Conservation (phyloP, 306 rosid genomes). For the Malus sieversii region DNA sequence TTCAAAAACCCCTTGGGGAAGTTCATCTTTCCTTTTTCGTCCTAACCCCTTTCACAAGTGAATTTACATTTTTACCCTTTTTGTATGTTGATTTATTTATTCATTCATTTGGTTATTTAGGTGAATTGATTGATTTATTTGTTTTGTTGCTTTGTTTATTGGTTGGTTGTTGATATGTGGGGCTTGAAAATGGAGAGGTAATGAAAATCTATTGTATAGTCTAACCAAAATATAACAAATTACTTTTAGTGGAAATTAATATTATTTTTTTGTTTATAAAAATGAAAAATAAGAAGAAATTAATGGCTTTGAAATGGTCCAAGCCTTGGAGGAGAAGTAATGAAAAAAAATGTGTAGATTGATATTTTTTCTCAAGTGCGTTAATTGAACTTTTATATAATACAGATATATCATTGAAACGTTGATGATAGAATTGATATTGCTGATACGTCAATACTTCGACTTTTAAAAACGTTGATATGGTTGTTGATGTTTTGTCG, state of each 20-base stretch:
- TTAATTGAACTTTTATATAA: background rate
- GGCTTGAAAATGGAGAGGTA: background rate
- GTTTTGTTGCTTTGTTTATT: background rate
- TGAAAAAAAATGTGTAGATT: background rate
- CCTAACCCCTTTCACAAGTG: background rate
- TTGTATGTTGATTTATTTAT: background rate
- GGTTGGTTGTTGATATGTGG: background rate
- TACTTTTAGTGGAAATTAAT: background rate
- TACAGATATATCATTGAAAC: too few species aligned
- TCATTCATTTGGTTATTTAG: background rate
- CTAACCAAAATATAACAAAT: constrained; percentile 5
- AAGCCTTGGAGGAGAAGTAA: background rate
- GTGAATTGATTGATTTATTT: background rate
- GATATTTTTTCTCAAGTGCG: too few species aligned
- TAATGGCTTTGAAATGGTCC: background rate
- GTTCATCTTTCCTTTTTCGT: background rate
- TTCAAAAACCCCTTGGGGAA: background rate
- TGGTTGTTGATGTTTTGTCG: background rate
- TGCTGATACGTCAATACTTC: background rate
- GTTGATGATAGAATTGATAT: background rate
- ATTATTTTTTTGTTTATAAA: background rate
- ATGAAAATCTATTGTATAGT: background rate
- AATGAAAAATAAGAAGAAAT: background rate
- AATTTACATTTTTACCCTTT: background rate
- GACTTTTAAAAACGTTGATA: too few species aligned